phyloP scores from a whole-genome alignment of 1,284 basidiomycete genomes.

The Lentinus polychrous region DNA sequence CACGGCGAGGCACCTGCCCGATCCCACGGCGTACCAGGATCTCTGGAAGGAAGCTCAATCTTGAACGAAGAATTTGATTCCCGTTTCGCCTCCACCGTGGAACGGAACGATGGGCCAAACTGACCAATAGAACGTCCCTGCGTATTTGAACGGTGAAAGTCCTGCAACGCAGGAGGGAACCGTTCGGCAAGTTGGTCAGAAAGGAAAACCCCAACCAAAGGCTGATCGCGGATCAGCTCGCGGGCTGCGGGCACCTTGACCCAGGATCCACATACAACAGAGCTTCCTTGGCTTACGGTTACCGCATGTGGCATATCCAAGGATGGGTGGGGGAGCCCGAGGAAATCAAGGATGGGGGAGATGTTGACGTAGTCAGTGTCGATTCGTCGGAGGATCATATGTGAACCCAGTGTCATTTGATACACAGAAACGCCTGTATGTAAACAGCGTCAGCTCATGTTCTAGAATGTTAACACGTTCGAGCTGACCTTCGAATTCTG shows the following conservation, averaged over 20 bases:
- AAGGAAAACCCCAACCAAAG: constrained; percentile 45
- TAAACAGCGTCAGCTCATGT: constrained; percentile 6
- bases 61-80: constrained; percentile 19
- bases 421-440: constrained; percentile 59
- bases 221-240: constrained; percentile 37
- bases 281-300: constrained; percentile 39
- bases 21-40: constrained; percentile 21
- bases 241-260: constrained; percentile 54
- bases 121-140: constrained; percentile 39
- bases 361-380: constrained; percentile 72
- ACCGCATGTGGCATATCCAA: constrained; percentile 35
- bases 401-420: constrained; percentile 50
- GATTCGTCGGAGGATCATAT: constrained; percentile 53
- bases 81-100: constrained; percentile 36
- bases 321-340: constrained; percentile 31
- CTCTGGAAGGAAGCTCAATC: constrained; percentile 20
- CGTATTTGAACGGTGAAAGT: constrained; percentile 41
- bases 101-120: constrained; percentile 51
- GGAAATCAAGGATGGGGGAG: constrained; percentile 44
- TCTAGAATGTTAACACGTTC: neutral
- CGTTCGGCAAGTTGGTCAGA: constrained; percentile 50
- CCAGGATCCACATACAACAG: constrained; percentile 54
- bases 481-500: constrained; percentile 55
- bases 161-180: constrained; percentile 51
- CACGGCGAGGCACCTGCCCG: constrained; percentile 15